phyloP scores from a whole-genome alignment of 345 rosid genomes.

The Acer negundo region DNA sequence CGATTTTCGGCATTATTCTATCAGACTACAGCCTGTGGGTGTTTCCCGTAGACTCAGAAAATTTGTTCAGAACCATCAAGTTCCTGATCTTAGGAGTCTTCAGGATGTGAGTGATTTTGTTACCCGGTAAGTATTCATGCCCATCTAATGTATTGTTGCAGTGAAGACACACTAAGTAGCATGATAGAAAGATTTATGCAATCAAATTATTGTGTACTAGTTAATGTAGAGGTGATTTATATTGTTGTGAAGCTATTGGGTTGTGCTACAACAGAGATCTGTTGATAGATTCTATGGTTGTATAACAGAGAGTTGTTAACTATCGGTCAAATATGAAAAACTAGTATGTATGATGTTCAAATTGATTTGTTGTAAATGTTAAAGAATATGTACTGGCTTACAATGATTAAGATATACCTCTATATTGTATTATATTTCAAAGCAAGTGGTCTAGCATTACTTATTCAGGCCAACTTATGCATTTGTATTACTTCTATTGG shows the following conservation, averaged over 20 bases:
- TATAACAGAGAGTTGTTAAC: neutral
- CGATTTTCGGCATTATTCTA: slow-evolving; percentile 90
- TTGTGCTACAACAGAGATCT: neutral
- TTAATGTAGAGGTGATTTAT: neutral
- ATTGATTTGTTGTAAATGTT: neutral
- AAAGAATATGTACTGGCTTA: neutral
- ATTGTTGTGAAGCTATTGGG: neutral
- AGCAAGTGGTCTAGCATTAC: neutral
- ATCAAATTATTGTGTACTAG: neutral
- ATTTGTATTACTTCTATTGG: neutral
- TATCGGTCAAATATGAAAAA: neutral
- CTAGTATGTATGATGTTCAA: neutral
- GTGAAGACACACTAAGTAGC: neutral
- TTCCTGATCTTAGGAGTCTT: slow-evolving; percentile 81
- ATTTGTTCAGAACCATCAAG: slow-evolving; percentile 86
- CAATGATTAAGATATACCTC: neutral
- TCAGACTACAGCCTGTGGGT: slow-evolving; percentile 85
- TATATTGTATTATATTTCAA: neutral
- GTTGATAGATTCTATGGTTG: neutral
- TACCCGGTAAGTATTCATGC: slow-evolving; percentile 61
- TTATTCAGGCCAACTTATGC: neutral
- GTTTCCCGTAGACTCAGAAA: slow-evolving; percentile 86
- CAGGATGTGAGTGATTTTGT: slow-evolving; percentile 93
- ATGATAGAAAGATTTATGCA: neutral
- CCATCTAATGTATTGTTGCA: neutral